A percentile compares a stretch with the other conserved stretches of the same genome.
Evolutionary conservation across 2,329 filamentous ascomycete genomes (phyloP).

Genomic region (Iodosphaeria phyllophila): DNA sequence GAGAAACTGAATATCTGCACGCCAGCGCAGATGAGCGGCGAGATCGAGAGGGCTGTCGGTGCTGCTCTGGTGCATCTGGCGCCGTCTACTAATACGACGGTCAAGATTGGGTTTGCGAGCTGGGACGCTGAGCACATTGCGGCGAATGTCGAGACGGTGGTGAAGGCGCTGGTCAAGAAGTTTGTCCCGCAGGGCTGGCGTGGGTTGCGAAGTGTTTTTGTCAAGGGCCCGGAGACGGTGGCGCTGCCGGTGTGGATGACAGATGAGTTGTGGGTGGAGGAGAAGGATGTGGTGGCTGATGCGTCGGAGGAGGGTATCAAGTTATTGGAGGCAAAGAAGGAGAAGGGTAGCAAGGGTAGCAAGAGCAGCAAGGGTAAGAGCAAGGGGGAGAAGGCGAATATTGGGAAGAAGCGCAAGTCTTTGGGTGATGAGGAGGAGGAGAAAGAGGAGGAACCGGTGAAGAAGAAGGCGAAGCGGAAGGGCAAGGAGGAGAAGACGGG

Average conservation of each 20-base stretch:
- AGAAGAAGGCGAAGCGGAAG: constrained; percentile 26
- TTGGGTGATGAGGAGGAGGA: constrained; percentile 11
- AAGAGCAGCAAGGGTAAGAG: constrained; percentile 23
- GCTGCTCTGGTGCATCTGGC: constrained; percentile 67
- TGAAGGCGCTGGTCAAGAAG: constrained; percentile 51
- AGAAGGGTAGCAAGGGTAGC: constrained; percentile 47
- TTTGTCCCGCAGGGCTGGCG: constrained; percentile 75
- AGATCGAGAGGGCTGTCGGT: constrained; percentile 61
- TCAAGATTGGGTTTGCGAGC: constrained; percentile 59
- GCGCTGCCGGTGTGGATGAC: constrained; percentile 90
- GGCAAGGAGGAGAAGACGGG: constrained; percentile 16
- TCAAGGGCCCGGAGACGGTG: constrained; percentile 79
- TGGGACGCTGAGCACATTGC: constrained; percentile 60
- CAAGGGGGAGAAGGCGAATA: constrained; percentile 10
- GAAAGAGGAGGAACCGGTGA: constrained; percentile 14
- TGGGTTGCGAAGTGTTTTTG: constrained; percentile 66
- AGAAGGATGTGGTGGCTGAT: constrained; percentile 49
- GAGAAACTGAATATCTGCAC: constrained; percentile 25
- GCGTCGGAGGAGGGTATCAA: constrained; percentile 28
- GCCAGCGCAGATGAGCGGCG: constrained; percentile 51
- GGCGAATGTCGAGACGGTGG: constrained; percentile 63
- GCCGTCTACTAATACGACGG: constrained; percentile 59
- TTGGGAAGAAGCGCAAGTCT: constrained; percentile 8
- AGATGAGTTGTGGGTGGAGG: constrained; percentile 75
- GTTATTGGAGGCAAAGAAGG: constrained; percentile 22